Conservation (phyloP, 2,329 filamentous ascomycete genomes). For the Trichoderma afroharzianum region DNA sequence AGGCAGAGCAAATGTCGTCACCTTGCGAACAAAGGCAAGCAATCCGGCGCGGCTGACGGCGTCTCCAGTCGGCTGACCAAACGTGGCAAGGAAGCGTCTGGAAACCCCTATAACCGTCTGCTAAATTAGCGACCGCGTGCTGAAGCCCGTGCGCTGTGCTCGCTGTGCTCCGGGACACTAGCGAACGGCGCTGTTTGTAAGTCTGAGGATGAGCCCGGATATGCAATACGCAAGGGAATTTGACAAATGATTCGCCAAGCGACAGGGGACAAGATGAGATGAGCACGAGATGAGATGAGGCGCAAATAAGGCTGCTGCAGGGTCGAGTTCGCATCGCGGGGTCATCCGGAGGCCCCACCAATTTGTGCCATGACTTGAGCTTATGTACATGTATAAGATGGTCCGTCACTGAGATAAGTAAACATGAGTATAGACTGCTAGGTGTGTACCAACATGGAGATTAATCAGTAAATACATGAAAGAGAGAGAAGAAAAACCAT, state of each 20-base stretch:
- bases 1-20: conserved; percentile 32
- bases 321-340: conserved; percentile 9
- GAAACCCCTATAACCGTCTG: conserved; percentile 26
- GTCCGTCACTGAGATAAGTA: background rate
- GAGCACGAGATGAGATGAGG: background rate
- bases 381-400: background rate
- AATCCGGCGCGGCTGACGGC: conserved; percentile 3
- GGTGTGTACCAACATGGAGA: no score
- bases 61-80: conserved; percentile 15
- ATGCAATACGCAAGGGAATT: background rate
- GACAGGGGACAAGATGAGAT: background rate
- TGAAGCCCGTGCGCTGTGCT: background rate
- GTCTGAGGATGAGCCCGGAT: background rate
- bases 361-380: background rate
- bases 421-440: background rate
- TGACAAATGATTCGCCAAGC: background rate
- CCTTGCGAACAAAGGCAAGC: background rate
- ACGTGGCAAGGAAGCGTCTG: conserved; percentile 30
- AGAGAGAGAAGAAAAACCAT: background rate
- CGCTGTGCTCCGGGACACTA: background rate
- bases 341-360: background rate
- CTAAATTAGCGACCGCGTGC: background rate
- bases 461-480: background rate
- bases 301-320: conserved; percentile 9
- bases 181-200: background rate